Conservation (phyloP, 1,284 basidiomycete genomes). For the Ganoderma lingzhi region DNA sequence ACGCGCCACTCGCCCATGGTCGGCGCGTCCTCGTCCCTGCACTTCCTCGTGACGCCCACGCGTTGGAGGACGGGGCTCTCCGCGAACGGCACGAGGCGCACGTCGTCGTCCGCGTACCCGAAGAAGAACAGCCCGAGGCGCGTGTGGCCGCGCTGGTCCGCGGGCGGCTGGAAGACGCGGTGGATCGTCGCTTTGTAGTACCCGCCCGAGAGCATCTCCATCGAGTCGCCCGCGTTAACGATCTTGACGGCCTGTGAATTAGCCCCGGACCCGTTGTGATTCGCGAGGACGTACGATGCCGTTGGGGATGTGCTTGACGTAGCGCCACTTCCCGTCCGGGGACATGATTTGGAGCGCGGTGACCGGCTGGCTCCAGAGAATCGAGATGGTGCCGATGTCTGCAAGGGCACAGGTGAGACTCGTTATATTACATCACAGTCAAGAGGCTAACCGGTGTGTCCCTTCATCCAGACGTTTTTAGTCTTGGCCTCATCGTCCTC, state of each 20-base stretch:
- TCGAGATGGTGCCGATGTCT: conserved; percentile 64
- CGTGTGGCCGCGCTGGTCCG: conserved; percentile 54
- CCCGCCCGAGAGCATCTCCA: conserved; percentile 64
- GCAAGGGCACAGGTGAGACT: not conserved
- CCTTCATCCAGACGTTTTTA: conserved; percentile 67
- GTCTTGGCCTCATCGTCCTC: conserved; percentile 60
- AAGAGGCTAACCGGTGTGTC: conserved; percentile 56
- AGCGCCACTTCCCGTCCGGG: conserved; percentile 62
- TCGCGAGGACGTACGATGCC: conserved; percentile 51
- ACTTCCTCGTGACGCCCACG: conserved; percentile 42
- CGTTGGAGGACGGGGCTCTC: conserved; percentile 50
- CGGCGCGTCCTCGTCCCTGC: conserved; percentile 44
- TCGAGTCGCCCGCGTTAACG: conserved; percentile 65
- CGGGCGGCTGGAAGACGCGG: conserved; percentile 54
- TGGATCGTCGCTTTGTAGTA: conserved; percentile 48
- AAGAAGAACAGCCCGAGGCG: conserved; percentile 65
- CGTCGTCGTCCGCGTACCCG: conserved; percentile 36
- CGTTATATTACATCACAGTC: not conserved
- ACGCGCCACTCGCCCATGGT: conserved; percentile 49
- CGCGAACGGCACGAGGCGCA: conserved; percentile 47
- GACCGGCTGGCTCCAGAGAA: conserved; percentile 68
- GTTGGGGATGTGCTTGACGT: conserved; percentile 66
- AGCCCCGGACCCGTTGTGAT: not conserved
- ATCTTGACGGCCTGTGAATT: conserved; percentile 40
- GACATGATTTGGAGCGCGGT: conserved; percentile 64